Evolutionary conservation across 371 early-diverging fungal genomes (phyloP), one percentile per base, ranked within the genome.

Genomic region (Dentiscutata heterogama): DNA sequence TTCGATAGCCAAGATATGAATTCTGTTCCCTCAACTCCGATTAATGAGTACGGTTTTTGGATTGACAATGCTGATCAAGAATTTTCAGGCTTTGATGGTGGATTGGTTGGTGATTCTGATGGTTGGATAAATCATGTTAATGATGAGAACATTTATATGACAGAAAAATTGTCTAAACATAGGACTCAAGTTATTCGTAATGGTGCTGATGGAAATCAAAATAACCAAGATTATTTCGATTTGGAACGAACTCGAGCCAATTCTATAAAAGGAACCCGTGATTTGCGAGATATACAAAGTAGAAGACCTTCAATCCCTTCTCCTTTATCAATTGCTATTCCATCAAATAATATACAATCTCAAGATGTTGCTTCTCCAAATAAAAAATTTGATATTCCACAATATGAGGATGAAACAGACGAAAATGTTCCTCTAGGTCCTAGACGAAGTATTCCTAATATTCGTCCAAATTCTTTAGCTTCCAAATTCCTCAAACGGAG

Each of bases 271-370:
- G 16, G 8, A 50, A 51, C 11, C 53, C 72, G 72, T 14, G 72
- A 72, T 27, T 72, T 51, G 6, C 54, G 60, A n/a, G 76, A 76
- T 42, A 39, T 76, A 22, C 63, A 61, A 39, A 46, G 50, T 42
- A 58, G 77, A 13, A 61, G 77, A 7, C 77, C 77, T n/a, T 76
- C 77, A 1, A 39, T 60, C n/a, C 77, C 77, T 63, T 76, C 77
- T 76, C 77, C 77, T 16, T 63, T 76, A 46, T 76, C 77, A 7
- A 73, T 73, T 20, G 31, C 73, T n/a, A 76, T 76, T 60, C 77
- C 46, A 60, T 25, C 63, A 35, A n/a, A 42, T 29, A 46, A 46
- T 11, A 46, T 46, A 46, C 46, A 46, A 46, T 10, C 46, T 11
- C 18, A 10, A 7, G 50, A 46, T 64, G 50, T 20, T 11, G 20